A percentile compares a stretch with the other conserved stretches of the same genome.
These are phyloP conservation scores for Leccinum rimulosum DNA, from an alignment of 768 basidiomycete genomes.

Conservation along the genomic window DNA sequence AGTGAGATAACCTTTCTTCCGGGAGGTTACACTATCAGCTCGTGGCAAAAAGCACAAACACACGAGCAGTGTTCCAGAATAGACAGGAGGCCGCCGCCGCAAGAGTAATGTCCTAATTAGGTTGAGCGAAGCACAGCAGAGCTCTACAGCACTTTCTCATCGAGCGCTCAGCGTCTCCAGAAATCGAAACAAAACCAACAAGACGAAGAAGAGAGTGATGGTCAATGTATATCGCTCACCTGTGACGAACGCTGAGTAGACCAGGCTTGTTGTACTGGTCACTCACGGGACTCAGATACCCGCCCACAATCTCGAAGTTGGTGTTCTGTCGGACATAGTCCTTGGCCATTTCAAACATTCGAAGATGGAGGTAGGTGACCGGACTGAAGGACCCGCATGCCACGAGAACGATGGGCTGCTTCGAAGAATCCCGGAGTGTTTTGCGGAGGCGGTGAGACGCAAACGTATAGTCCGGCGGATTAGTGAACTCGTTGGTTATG, in stretches of 20 bases:
- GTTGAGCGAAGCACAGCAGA: not conserved
- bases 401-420: slow-evolving; percentile 89
- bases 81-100: slow-evolving; percentile 21
- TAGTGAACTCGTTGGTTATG: slow-evolving; percentile 43
- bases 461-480: slow-evolving; percentile 67
- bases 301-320: slow-evolving; percentile 90
- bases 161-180: not conserved
- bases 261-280: slow-evolving; percentile 98
- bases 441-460: slow-evolving; percentile 61
- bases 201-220: not conserved
- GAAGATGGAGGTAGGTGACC: slow-evolving; percentile 94
- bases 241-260: slow-evolving; percentile 79
- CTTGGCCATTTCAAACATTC: slow-evolving; percentile 99
- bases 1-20: slow-evolving; percentile 12
- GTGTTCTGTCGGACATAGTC: slow-evolving; percentile 93
- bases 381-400: slow-evolving; percentile 99
- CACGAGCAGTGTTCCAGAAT: not conserved
- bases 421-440: slow-evolving; percentile 56
- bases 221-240: slow-evolving; percentile 53
- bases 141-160: slow-evolving; percentile 7
- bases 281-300: slow-evolving; percentile 94
- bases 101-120: slow-evolving; percentile 7
- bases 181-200: not conserved
- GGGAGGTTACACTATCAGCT: slow-evolving; percentile 4
- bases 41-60: slow-evolving; percentile 6